phyloP scores from a whole-genome alignment of 176 grass and related monocot genomes.

The Rhynchospora tenuis region DNA sequence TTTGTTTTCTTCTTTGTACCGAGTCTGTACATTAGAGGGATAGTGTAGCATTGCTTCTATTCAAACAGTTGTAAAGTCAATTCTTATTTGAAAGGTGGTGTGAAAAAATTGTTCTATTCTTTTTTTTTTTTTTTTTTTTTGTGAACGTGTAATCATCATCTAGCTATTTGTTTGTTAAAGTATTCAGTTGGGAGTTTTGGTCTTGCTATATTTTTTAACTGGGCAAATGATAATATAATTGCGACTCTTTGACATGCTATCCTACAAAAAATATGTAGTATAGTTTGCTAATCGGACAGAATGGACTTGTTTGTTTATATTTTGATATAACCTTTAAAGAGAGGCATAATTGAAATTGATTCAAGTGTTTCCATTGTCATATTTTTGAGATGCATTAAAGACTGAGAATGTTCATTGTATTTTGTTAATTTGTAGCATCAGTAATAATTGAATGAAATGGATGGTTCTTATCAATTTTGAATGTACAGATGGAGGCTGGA shows the following conservation, averaged over 20 bases:
- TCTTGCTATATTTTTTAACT: neutral
- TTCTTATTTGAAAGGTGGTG: neutral
- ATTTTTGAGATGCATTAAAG: neutral
- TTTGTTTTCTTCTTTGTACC: neutral
- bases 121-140: neutral
- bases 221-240: neutral
- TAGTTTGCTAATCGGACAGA: neutral
- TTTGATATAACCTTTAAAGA: neutral
- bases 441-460: neutral
- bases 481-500: too few species aligned
- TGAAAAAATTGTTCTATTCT: neutral
- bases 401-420: neutral
- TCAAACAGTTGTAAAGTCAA: conserved; percentile 11
- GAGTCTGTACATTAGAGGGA: neutral
- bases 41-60: neutral
- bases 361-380: neutral
- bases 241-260: neutral
- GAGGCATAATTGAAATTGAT: neutral
- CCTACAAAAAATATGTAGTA: neutral
- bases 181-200: neutral
- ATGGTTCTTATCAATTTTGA: neutral
- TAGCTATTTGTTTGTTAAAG: neutral
- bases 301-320: neutral
- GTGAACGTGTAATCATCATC: neutral
- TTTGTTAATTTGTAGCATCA: neutral